phyloP scores from a whole-genome alignment of 371 early-diverging fungal genomes.

The Mortierella sp. region DNA sequence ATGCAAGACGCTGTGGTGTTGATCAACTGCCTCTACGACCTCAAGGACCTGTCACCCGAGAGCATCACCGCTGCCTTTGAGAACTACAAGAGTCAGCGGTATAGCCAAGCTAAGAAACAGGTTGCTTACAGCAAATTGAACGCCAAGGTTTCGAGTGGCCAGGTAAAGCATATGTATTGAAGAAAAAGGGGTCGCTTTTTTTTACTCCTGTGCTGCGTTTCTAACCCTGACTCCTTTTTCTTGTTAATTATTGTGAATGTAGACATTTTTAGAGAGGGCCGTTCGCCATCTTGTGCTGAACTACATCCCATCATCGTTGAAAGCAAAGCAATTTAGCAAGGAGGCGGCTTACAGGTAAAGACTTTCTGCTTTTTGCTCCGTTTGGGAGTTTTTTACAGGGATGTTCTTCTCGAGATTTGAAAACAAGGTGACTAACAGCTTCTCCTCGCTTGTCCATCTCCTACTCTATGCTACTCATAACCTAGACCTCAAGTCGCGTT shows the following conservation, averaged over 20 bases:
- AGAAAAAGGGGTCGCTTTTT: background rate
- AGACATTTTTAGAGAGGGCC: background rate
- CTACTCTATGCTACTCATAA: background rate
- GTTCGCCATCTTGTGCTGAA: background rate
- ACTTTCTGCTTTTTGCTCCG: too few species aligned
- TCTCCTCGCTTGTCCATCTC: background rate
- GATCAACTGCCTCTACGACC: slow-evolving; percentile 17
- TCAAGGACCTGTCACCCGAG: background rate
- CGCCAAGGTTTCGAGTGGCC: slow-evolving; percentile 10
- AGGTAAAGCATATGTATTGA: background rate
- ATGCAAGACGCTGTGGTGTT: slow-evolving; percentile 20
- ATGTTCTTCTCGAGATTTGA: too few species aligned
- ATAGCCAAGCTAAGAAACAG: background rate
- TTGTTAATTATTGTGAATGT: background rate
- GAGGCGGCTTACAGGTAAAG: background rate
- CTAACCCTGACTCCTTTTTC: background rate
- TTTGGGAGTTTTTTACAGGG: too few species aligned
- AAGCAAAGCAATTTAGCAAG: background rate
- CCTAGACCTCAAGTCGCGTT: background rate
- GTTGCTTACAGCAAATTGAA: slow-evolving; percentile 6
- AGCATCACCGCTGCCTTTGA: slow-evolving; percentile 12
- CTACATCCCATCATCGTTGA: background rate
- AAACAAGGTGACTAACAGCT: background rate
- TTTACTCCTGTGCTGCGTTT: background rate
- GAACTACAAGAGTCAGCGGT: slow-evolving; percentile 15